Base-by-base conservation (phyloP, 2,329 filamentous ascomycete species). In the Aspergillus uvarum region DNA sequence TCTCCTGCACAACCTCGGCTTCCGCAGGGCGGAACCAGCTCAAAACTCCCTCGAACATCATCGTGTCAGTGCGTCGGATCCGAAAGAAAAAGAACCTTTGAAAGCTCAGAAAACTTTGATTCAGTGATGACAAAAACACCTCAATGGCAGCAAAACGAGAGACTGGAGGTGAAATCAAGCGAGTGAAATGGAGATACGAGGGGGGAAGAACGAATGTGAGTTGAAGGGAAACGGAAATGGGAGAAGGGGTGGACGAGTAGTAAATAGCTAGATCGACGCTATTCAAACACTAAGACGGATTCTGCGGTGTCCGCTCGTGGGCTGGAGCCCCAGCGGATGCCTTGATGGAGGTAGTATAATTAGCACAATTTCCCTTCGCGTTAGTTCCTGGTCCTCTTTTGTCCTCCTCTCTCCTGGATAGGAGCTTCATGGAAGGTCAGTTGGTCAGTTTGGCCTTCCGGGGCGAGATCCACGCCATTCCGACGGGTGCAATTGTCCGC, bases 21-120 rank as follows among this genome's bases (percentile, higher is more conserved):
- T 24, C 42, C 2, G 51, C 42, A 10, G 57, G 14, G 24, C 51
- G 26, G 35, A 54, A 59, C 44, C 51, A 59, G 50, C 57, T 54
- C 26, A 55, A 10, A 21, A 55, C 42, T 21, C 21, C 22, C 22
- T 55, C 53, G 12, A 55, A 55, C 42, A 55, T 55, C 19, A 55
- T 44, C 5, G 38, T 55, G 52, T 32, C n/a, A 16, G 16, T 31
- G 16, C 16, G 31, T 53, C 8, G 42, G 24, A 48, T 31, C 24
- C 5, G 42, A 6, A 19, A 31, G 12, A 12, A 47, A 32, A 19
- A 21, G 24, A 31, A 32, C 31, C 11, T 35, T 16, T 2, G 3
- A 22, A 22, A 22, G 22, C 22, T 3, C 22, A 22, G 4, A 22
- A 22, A 22, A 2, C 22, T 22, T 22, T 22, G 22, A 22, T 22